These are phyloP conservation scores for Saprolegnia diclina DNA, from an alignment of 352 stramenopile species.

Conservation along the genomic window DNA sequence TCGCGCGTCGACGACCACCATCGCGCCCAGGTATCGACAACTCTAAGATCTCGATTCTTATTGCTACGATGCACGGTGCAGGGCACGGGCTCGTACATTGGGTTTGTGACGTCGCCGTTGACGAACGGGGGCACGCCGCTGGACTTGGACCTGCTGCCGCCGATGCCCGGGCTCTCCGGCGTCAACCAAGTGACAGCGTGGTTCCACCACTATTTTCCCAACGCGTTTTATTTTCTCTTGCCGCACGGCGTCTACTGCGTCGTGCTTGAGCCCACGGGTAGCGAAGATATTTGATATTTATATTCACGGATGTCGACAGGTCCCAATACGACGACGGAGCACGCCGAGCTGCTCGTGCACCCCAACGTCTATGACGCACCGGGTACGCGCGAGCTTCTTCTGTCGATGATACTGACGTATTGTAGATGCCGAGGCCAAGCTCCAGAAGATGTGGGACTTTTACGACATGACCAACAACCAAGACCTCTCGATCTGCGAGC, in stretches of 20 bases:
- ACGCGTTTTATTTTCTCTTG: constrained; percentile 32
- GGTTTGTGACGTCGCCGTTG: constrained; percentile 30
- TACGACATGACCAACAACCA: constrained; percentile 32
- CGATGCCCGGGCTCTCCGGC: constrained; percentile 29
- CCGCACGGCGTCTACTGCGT: constrained; percentile 29
- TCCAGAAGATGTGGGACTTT: constrained; percentile 33
- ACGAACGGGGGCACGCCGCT: constrained; percentile 30
- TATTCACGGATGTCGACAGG: too few relatives aligned
- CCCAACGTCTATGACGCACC: constrained; percentile 29
- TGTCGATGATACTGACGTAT: not conserved
- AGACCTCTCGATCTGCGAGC: constrained; percentile 31
- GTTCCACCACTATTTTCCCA: constrained; percentile 32
- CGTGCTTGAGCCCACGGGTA: constrained; percentile 26
- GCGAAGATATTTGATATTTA: too few relatives aligned
- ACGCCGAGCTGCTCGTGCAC: constrained; percentile 30
- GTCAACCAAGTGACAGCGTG: constrained; percentile 22
- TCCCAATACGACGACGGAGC: constrained; percentile 24
- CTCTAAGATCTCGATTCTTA: too few relatives aligned
- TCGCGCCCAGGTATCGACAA: constrained; percentile 29
- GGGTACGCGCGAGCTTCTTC: constrained; percentile 15
- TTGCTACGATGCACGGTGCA: too few relatives aligned
- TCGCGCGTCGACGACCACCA: constrained; percentile 32
- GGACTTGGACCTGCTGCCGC: constrained; percentile 27
- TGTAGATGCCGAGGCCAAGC: constrained; percentile 27
- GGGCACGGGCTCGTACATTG: constrained; percentile 29